Evolutionary conservation across 352 stramenopile species (phyloP).

Genomic region (Phytopythium litorale): DNA sequence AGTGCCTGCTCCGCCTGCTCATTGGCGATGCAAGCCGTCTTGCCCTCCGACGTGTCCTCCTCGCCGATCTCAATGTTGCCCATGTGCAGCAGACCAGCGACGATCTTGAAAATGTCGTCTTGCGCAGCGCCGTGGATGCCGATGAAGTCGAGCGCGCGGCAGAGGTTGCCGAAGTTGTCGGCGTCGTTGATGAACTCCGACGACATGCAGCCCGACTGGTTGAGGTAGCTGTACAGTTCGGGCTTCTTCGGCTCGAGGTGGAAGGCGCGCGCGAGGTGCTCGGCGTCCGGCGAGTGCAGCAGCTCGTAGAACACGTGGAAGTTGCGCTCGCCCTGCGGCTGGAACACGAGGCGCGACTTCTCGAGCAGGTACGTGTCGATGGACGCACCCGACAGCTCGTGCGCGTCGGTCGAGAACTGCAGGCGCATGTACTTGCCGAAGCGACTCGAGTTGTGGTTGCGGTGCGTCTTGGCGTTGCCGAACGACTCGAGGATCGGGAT

Average conservation of each 20-base stretch:
- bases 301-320: conserved; percentile 89
- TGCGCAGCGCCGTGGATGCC: conserved; percentile 62
- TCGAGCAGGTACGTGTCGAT: conserved; percentile 85
- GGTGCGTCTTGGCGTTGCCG: conserved; percentile 85
- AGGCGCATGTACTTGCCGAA: conserved; percentile 92
- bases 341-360: conserved; percentile 79
- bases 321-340: conserved; percentile 75
- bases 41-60: conserved; percentile 68
- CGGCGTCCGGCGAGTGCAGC: conserved; percentile 50
- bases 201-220: conserved; percentile 71
- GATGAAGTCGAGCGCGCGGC: conserved; percentile 64
- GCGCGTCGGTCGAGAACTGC: conserved; percentile 61
- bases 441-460: conserved; percentile 90
- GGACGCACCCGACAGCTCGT: conserved; percentile 74
- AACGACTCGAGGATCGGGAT: conserved; percentile 92
- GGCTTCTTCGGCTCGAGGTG: conserved; percentile 54
- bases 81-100: conserved; percentile 73
- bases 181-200: conserved; percentile 71
- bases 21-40: conserved; percentile 56
- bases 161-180: conserved; percentile 61
- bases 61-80: conserved; percentile 73
- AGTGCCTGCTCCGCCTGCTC: conserved; percentile 46
- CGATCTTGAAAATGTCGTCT: conserved; percentile 69
- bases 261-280: conserved; percentile 42
- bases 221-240: conserved; percentile 66